Percentiles rank a stretch among this genome's conserved stretches.
Evolutionary conservation across 257 asterid species (phyloP).

Genomic region (Primulina tabacum): DNA sequence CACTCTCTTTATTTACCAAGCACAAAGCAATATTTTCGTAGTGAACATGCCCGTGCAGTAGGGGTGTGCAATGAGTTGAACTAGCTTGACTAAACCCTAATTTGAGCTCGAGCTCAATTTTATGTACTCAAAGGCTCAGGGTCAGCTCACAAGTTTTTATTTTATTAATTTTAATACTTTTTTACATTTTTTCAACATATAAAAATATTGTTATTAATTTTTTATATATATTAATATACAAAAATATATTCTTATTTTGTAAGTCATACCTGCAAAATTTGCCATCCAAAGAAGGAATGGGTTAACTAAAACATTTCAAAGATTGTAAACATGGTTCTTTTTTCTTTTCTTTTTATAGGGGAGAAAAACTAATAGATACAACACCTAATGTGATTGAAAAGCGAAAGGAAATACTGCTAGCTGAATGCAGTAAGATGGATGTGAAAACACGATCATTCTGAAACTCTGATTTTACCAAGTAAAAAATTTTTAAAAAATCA

Average conservation of each 20-base stretch:
- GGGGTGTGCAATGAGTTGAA: not conserved
- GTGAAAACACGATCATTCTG: conserved; percentile 9
- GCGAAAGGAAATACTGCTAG: conserved; percentile 14
- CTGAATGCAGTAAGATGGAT: conserved; percentile 14
- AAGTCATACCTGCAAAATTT: conserved; percentile 10
- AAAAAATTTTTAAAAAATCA: not conserved
- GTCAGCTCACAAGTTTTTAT: not conserved
- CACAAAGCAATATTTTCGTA: conserved; percentile 15
- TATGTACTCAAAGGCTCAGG: conserved; percentile 1
- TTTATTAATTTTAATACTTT: no score
- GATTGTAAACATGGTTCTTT: not conserved
- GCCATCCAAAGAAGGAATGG: conserved; percentile 14
- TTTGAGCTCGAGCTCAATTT: not conserved
- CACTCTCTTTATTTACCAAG: conserved; percentile 1
- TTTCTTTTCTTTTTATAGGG: conserved; percentile 4
- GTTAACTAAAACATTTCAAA: conserved; percentile 8
- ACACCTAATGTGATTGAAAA: not conserved
- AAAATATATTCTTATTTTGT: not conserved
- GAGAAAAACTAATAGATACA: conserved; percentile 4
- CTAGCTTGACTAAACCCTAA: conserved; percentile 7
- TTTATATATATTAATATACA: no score
- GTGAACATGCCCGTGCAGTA: not conserved
- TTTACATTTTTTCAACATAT: no score
- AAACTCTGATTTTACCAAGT: not conserved
- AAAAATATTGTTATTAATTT: no score